Conservation (phyloP, 2,329 filamentous ascomycete species). For the Aureobasidium sp. region DNA sequence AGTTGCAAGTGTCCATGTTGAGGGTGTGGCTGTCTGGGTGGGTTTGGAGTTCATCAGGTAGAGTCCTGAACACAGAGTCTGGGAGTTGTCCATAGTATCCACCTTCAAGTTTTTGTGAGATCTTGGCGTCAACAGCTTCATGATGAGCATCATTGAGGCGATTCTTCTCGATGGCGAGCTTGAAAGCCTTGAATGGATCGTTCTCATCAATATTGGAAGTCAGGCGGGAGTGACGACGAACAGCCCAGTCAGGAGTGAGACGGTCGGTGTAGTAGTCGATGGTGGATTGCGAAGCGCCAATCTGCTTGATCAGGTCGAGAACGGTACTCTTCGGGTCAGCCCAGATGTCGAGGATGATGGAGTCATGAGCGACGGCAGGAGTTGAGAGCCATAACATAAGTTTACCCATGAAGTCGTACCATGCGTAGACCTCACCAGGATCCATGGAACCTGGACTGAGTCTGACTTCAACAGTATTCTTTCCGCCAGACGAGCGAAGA, state of each 20-base stretch:
- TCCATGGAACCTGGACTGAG: background rate
- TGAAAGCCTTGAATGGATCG: background rate
- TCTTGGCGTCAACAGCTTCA: background rate
- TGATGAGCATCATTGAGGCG: background rate
- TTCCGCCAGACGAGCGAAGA: background rate
- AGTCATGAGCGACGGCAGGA: background rate
- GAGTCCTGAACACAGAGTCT: background rate
- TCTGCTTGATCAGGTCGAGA: background rate
- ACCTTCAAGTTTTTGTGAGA: background rate
- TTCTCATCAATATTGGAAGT: background rate
- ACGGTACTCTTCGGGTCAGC: background rate
- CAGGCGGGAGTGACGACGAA: background rate
- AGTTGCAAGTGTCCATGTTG: background rate
- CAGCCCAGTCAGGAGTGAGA: background rate
- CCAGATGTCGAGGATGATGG: background rate
- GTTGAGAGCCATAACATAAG: background rate
- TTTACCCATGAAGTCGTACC: background rate
- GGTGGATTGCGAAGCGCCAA: background rate
- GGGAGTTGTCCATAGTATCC: background rate
- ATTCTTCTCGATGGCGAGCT: background rate
- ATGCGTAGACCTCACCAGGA: background rate
- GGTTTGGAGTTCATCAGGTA: background rate
- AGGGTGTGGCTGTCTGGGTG: background rate
- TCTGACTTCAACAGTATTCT: background rate
- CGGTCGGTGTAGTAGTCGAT: conserved; percentile 5